Conservation (phyloP, 345 rosid species). For the Syzygium jambos region DNA sequence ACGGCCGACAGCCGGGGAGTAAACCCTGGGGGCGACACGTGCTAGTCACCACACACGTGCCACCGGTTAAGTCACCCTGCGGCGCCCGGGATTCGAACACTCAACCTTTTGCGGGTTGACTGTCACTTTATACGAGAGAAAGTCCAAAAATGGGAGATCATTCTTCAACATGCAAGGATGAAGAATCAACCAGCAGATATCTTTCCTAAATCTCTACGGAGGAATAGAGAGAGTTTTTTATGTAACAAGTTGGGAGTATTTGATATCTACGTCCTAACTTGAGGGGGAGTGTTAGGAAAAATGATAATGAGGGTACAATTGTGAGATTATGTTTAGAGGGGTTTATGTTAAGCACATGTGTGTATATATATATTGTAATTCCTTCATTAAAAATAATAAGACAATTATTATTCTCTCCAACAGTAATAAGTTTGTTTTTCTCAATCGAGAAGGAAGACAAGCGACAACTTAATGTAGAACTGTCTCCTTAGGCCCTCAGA, state of each 20-base stretch:
- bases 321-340: neutral
- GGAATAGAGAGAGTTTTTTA: neutral
- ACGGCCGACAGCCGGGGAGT: too few relatives aligned
- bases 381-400: too few relatives aligned
- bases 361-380: too few relatives aligned
- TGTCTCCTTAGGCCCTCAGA: neutral
- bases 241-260: neutral
- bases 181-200: neutral
- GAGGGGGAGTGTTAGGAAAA: neutral
- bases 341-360: too few relatives aligned
- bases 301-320: neutral
- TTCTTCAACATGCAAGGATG: neutral
- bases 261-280: neutral
- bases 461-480: neutral
- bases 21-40: too few relatives aligned
- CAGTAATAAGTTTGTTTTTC: too few relatives aligned
- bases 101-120: too few relatives aligned
- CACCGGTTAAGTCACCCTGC: too few relatives aligned
- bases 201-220: neutral
- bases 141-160: neutral
- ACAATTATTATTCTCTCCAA: too few relatives aligned
- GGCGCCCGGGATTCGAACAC: too few relatives aligned
- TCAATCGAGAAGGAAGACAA: neutral
- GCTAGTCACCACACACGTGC: too few relatives aligned
- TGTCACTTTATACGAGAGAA: neutral